Evolutionary conservation across 108 stramenopile genomes (phyloP).

Genomic region (Craspedostauros australis): DNA sequence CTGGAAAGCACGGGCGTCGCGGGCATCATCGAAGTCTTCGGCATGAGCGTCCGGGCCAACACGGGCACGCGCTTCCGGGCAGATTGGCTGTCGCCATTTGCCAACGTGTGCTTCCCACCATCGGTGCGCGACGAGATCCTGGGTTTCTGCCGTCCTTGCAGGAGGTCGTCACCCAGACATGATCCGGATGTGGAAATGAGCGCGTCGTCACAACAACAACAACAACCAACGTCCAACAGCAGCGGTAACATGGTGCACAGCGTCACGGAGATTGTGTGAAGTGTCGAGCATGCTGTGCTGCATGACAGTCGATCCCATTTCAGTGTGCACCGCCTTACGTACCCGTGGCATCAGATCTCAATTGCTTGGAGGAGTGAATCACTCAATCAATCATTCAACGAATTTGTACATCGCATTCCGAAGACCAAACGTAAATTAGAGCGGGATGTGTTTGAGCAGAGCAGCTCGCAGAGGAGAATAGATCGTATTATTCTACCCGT

Average conservation of each 20-base stretch:
- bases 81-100: slow-evolving; percentile 82
- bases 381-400: neutral
- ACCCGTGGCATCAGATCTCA: too few relatives aligned
- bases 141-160: slow-evolving; percentile 76
- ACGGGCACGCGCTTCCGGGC: slow-evolving; percentile 39
- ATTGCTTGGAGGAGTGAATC: neutral
- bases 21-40: slow-evolving; percentile 80
- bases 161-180: too few relatives aligned
- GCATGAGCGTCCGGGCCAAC: slow-evolving; percentile 19
- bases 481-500: too few relatives aligned
- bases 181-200: neutral
- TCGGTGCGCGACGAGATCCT: slow-evolving; percentile 66
- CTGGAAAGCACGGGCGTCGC: slow-evolving; percentile 28
- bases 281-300: too few relatives aligned
- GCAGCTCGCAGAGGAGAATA: too few relatives aligned
- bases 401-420: too few relatives aligned
- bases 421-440: too few relatives aligned
- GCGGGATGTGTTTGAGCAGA: too few relatives aligned
- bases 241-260: slow-evolving; percentile 17
- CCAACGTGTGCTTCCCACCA: slow-evolving; percentile 67
- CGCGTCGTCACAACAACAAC: slow-evolving; percentile 4
- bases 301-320: too few relatives aligned
- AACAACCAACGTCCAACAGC: neutral
- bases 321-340: too few relatives aligned
- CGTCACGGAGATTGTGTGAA: slow-evolving; percentile 36